These are phyloP conservation scores for Collybiopsis luxurians DNA, from an alignment of 768 basidiomycete genomes.

Conservation along the genomic window DNA sequence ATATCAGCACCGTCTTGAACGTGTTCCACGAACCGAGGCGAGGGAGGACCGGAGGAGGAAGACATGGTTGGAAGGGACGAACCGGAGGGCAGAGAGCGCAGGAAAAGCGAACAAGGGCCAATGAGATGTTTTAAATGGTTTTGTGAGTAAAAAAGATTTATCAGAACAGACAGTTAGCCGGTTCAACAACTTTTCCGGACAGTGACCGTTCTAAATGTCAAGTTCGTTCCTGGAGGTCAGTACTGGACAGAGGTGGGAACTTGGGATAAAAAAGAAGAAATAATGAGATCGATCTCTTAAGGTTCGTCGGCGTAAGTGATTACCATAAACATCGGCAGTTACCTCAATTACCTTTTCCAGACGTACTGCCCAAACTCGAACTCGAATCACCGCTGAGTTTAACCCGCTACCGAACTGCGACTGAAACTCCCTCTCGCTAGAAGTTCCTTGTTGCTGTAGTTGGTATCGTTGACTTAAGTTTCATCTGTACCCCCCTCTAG, in stretches of 20 bases:
- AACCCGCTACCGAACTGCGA: neutral
- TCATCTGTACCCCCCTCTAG: no score
- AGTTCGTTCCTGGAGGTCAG: neutral
- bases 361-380: neutral
- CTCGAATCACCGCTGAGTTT: neutral
- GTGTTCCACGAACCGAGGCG: conserved; percentile 8
- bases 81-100: no score
- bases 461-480: no score
- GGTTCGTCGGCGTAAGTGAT: neutral
- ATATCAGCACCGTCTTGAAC: neutral
- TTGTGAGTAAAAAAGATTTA: neutral
- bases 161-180: neutral
- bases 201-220: conserved; percentile 7
- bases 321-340: conserved; percentile 4
- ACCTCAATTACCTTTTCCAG: neutral
- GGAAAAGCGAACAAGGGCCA: no score
- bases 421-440: neutral
- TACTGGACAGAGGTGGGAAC: neutral
- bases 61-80: no score
- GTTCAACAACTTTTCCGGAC: neutral
- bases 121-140: no score
- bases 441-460: neutral
- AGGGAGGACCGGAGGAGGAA: conserved; percentile 25
- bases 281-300: neutral
- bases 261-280: neutral